Evolutionary conservation across 805 yeast genomes (phyloP), one percentile per base, ranked within the genome.

Genomic region (Candida chauliodis): DNA sequence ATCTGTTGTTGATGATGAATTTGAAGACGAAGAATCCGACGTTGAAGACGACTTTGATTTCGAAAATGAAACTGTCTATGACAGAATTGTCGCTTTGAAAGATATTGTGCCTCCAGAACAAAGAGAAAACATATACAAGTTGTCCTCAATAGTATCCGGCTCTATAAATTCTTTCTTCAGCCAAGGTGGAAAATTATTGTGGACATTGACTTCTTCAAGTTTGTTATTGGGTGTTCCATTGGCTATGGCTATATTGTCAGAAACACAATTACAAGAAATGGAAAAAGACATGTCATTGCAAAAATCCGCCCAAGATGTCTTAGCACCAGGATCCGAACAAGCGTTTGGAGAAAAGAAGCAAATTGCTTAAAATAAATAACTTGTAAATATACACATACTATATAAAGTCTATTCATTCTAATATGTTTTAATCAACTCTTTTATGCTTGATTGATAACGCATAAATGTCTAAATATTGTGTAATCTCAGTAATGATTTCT

Each of bases 231-330:
- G 96, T 59, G 95, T 89, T 33, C 99, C 99, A 47, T 75, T 87
- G 52, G 81, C 96, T 7, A 72, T 93, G 53, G 83, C 96, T 37
- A 85, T 93, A 52, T 73, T 93, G 53, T 81, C 89, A 44, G 97
- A 91, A 70, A 95, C 89, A 59, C 97, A 91, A 71, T 76, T 90
- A 61, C 79, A 82, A 58, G 97, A 90, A 69, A 76, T 87, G 82
- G 97, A 90, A 72, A 88, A 85, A 71, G 93, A 89, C 59, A 81
- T 88, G 75, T 79, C 83, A 42, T 68, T 84, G 56, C 91, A 84
- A 62, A 84, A 81, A 61, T 81, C 83, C 45, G 83, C 89, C 18
- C 81, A 78, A 54, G 89, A 81, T 42, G 76, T 84, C 32, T 66
- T 84, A 53, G 84, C 88, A 30, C 80, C 84, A 45, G 84, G 85